Conservation (phyloP, 306 rosid genomes). For the Astragalus membranaceus region DNA sequence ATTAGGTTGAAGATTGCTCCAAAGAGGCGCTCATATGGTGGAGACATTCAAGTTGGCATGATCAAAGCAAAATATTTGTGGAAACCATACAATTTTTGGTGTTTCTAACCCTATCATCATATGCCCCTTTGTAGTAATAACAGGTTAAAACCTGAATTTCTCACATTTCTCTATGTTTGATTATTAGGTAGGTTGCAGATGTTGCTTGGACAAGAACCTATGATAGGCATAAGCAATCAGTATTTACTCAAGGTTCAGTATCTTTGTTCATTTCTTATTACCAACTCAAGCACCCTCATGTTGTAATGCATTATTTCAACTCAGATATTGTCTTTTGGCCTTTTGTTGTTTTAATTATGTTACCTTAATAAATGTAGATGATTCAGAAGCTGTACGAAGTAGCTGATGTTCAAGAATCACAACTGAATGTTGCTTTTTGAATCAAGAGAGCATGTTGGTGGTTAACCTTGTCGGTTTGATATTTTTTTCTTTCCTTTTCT, state of each 20-base stretch:
- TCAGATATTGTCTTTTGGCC: slow-evolving; percentile 2
- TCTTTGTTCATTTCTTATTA: background rate
- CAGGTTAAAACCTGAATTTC: slow-evolving; percentile 19
- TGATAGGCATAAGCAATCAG: slow-evolving; percentile 25
- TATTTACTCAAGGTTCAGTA: slow-evolving; percentile 39
- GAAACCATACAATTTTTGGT: slow-evolving; percentile 28
- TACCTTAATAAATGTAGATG: slow-evolving; percentile 55
- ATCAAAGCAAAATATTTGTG: slow-evolving; percentile 16
- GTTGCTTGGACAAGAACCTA: slow-evolving; percentile 51
- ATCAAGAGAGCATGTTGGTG: slow-evolving; percentile 34
- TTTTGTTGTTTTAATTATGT: slow-evolving; percentile 27
- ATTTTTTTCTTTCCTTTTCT: background rate
- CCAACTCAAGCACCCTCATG: background rate
- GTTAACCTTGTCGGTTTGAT: slow-evolving; percentile 43
- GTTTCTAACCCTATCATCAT: slow-evolving; percentile 44
- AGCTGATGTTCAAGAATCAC: slow-evolving; percentile 50
- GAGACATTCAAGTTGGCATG: slow-evolving; percentile 21
- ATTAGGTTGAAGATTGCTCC: slow-evolving; percentile 7
- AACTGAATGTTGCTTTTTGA: slow-evolving; percentile 47
- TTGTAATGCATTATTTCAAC: slow-evolving; percentile 15
- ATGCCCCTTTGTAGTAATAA: slow-evolving; percentile 25
- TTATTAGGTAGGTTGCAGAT: slow-evolving; percentile 73
- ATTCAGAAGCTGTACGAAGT: slow-evolving; percentile 41
- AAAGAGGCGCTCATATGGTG: slow-evolving; percentile 7
- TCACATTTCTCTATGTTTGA: slow-evolving; percentile 45